Base-by-base conservation (phyloP, 228 moss, liverwort and hornwort genomes). In the Sphagnum magellanicum region DNA sequence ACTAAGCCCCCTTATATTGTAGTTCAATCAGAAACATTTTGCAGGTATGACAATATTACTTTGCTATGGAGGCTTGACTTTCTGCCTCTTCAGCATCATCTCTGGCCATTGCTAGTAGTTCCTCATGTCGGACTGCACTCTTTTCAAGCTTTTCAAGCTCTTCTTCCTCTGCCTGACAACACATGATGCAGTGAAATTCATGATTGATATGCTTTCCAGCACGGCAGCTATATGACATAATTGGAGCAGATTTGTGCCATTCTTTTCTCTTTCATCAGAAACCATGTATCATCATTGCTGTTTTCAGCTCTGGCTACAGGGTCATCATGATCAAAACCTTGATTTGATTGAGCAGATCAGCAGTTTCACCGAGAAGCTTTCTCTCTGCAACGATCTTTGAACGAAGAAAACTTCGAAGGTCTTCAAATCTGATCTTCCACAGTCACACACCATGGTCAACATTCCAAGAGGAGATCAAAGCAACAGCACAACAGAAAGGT, bases 21-120 rank as follows among this genome's bases (percentile, higher is more conserved):
- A 32, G 32, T 32, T 32, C 32, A 32, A 32, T 32, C 32, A 32
- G 32, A 32, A 32, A 32, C 1, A 32, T 3, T 32, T 32, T 32
- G 32, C 32, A 32, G 32, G 32, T 32, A 32, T 32, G 32, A 32
- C 32, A 32, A 32, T 32, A 32, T 65, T 50, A 66, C 72, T 57
- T 72, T 58, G 82, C 77, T 68, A 82, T 70, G 63, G 65, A 51
- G 47, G 81, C 77, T 79, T 81, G 79, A 12, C 76, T 72, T 57
- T 77, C 77, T 6, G 73, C 74, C 72, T 77, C 48, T 63, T 82
- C 82, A 51, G 79, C 81, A 73, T 79, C 82, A 75, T 85, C 82
- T 52, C 71, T 52, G 59, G 79, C 63, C 52, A 82, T 69, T 5
- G 73, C 75, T 71, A 82, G 55, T 49, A 75, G 69, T 68, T 85